Conservation (phyloP, 257 asterid species). For the Scutellaria barbata region DNA sequence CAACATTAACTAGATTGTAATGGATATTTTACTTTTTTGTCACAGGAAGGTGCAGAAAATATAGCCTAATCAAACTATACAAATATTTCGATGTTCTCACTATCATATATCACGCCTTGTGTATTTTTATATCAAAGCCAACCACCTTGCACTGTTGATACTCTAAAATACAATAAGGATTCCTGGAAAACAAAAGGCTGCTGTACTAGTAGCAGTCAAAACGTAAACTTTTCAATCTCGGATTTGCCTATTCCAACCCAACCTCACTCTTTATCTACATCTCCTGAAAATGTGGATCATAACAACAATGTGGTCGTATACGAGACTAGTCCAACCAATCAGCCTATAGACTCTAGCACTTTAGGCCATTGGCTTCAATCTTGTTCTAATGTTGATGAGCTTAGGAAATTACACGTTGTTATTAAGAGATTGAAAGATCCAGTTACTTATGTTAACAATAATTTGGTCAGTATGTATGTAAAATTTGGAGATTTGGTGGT, state of each 20-base stretch:
- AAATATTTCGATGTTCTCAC: conserved; percentile 55
- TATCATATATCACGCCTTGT: conserved; percentile 39
- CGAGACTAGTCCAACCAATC: conserved; percentile 26
- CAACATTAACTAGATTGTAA: conserved; percentile 31
- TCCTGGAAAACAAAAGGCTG: conserved; percentile 26
- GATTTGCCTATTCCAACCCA: conserved; percentile 24
- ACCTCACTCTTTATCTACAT: conserved; percentile 13
- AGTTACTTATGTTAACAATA: conserved; percentile 54
- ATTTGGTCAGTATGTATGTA: conserved; percentile 60
- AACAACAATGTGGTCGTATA: neutral
- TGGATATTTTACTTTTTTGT: conserved; percentile 19
- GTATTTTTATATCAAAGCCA: conserved; percentile 40
- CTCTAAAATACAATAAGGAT: conserved; percentile 35
- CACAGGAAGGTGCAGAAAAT: conserved; percentile 26
- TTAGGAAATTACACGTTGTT: conserved; percentile 55
- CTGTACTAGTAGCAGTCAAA: conserved; percentile 17
- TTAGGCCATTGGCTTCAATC: conserved; percentile 63
- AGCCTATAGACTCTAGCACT: conserved; percentile 37
- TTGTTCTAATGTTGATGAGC: conserved; percentile 47
- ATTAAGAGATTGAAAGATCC: conserved; percentile 45
- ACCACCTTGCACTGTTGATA: conserved; percentile 34
- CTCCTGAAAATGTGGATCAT: conserved; percentile 24
- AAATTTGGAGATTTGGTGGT: conserved; percentile 57
- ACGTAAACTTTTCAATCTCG: conserved; percentile 29
- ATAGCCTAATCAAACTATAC: conserved; percentile 13